Conservation (phyloP, 495 filamentous ascomycete species). For the Lepraria neglecta region DNA sequence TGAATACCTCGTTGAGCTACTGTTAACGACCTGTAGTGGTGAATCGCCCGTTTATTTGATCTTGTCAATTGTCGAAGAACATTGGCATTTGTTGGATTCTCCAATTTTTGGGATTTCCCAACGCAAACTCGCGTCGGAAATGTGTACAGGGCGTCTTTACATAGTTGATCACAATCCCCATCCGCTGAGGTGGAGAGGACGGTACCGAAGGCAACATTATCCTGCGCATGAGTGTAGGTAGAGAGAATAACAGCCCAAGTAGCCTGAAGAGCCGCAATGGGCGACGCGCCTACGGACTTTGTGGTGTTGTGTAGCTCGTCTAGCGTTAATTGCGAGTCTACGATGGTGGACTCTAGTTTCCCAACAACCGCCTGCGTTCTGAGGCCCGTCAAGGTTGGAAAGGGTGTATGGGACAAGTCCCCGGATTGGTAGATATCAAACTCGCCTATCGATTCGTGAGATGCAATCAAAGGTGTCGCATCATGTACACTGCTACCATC, state of each 20-base stretch:
- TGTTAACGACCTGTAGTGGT: neutral
- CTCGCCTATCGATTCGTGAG: neutral
- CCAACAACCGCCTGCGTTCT: neutral
- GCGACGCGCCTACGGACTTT: slow-evolving; percentile 49
- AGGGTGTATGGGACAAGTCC: slow-evolving; percentile 1
- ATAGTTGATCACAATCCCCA: neutral
- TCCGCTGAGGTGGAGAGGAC: slow-evolving; percentile 7
- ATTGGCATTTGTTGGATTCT: neutral
- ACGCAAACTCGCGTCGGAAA: neutral
- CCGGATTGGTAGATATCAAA: neutral
- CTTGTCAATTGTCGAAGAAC: neutral
- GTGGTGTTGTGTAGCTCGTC: slow-evolving; percentile 40
- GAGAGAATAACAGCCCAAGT: slow-evolving; percentile 57
- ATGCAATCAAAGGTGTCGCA: neutral
- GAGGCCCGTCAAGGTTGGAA: slow-evolving; percentile 18
- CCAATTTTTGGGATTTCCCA: neutral
- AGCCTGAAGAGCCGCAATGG: slow-evolving; percentile 64
- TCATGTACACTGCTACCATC: neutral
- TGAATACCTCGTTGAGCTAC: neutral
- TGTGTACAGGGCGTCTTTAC: neutral
- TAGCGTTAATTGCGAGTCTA: slow-evolving; percentile 27
- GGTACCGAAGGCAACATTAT: slow-evolving; percentile 35
- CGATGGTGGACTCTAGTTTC: slow-evolving; percentile 17
- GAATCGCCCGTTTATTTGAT: neutral
- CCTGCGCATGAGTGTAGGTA: slow-evolving; percentile 34